Percentiles rank a stretch among this genome's conserved stretches.
phyloP scores from a whole-genome alignment of 1,139 yeast species.

The Hemisphaericaspora lyxosophila region DNA sequence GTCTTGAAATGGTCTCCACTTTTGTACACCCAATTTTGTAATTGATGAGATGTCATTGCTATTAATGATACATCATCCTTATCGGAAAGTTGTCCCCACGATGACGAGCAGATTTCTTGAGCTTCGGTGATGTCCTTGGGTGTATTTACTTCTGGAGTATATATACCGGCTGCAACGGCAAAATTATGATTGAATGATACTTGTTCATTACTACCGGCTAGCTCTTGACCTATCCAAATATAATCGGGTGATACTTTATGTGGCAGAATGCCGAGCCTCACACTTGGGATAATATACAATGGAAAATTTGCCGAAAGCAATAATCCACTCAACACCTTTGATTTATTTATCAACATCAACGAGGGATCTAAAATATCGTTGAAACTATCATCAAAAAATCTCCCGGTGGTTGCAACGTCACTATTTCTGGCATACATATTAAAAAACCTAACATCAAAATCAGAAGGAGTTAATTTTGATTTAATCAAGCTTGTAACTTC shows the following conservation, averaged over 20 bases:
- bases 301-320: constrained; percentile 29
- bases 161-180: constrained; percentile 34
- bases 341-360: constrained; percentile 31
- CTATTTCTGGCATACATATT: constrained; percentile 14
- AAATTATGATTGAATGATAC: constrained; percentile 26
- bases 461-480: constrained; percentile 23
- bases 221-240: constrained; percentile 37
- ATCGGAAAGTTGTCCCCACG: constrained; percentile 38
- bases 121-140: constrained; percentile 21
- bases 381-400: constrained; percentile 26
- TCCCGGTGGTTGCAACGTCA: constrained; percentile 14
- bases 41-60: constrained; percentile 36
- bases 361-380: constrained; percentile 29
- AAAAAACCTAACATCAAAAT: constrained; percentile 22
- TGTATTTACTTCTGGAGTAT: constrained; percentile 30
- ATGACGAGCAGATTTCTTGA: constrained; percentile 37
- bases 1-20: constrained; percentile 15
- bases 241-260: constrained; percentile 23
- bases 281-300: constrained; percentile 22
- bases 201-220: constrained; percentile 24
- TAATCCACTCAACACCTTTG: constrained; percentile 27
- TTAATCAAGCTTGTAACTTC: constrained; percentile 30
- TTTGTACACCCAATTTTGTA: constrained; percentile 27
- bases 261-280: constrained; percentile 21
- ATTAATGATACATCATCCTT: constrained; percentile 24